Conservation (phyloP, 2,329 filamentous ascomycete species). For the Trichoderma pleuroti region DNA sequence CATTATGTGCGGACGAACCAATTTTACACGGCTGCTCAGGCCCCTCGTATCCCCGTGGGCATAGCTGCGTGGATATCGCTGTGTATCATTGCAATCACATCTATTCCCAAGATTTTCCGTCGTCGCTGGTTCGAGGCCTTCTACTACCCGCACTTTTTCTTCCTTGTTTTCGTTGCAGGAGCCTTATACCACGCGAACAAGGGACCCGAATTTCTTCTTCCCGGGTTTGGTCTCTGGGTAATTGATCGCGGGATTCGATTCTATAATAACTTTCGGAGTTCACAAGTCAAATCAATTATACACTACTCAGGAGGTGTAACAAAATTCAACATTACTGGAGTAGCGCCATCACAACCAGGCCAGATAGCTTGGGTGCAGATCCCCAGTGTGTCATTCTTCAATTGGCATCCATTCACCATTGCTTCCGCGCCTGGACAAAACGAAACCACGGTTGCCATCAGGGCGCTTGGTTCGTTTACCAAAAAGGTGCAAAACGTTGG, state of each 20-base stretch:
- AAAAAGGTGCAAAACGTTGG: background rate
- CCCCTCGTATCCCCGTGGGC: constrained; percentile 23
- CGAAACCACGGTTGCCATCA: background rate
- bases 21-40: constrained; percentile 19
- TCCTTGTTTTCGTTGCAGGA: background rate
- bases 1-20: constrained; percentile 25
- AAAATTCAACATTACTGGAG: constrained; percentile 24
- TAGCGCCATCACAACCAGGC: constrained; percentile 19
- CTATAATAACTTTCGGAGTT: background rate
- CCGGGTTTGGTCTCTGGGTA: background rate
- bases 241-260: background rate
- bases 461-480: background rate
- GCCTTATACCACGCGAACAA: background rate
- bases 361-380: constrained; percentile 28
- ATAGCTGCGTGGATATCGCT: constrained; percentile 24
- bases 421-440: constrained; percentile 19
- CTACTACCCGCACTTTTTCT: background rate
- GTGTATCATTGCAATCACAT: constrained; percentile 23
- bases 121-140: background rate
- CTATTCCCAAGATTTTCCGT: constrained; percentile 17
- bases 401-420: constrained; percentile 30
- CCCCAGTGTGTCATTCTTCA: constrained; percentile 22
- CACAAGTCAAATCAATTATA: constrained; percentile 17
- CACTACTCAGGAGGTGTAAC: constrained; percentile 23
- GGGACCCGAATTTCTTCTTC: background rate